Evolutionary conservation across 2,329 filamentous ascomycete genomes (phyloP), one percentile per base, ranked within the genome.

Genomic region (Fusarium veterinarium): DNA sequence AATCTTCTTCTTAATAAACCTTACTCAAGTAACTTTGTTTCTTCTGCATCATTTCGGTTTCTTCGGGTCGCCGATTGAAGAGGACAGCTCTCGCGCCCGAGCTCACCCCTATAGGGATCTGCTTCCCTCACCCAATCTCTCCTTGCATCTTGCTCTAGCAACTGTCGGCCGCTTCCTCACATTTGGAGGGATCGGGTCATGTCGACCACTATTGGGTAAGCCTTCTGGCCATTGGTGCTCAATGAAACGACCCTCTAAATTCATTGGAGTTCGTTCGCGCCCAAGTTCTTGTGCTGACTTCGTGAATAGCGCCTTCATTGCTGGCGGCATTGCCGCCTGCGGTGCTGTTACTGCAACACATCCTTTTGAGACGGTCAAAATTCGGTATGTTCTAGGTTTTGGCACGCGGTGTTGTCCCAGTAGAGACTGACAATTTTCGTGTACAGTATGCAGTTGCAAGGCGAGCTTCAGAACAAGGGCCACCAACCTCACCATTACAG

Each of bases 361-460:
- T 84, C 95, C 95, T 64, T 98, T 98, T 85, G 96, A 99, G 85
- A 98, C 95, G 17, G 95, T 99, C 81, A 99, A 99, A 89, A 98
- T 98, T 81, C 93, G 95, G 92, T 95, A 86, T 80, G 87, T 75
- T 80, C 46, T 30, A 37, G 48, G 35, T 23, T 41, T 28, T 28
- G n/a, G 23, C 44, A 38, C 33, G n/a, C 53, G 16, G 33, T 28
- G 58, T 57, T 23, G 30, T 25, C 45, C 19, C 23, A 38, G 17
- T 23, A 38, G 31, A 56, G 13, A 28, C 67, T 71, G 48, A 74
- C 67, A 23, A 19, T 28, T 38, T 30, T 38, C 33, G 52, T 35
- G 35, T 38, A 33, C 38, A 95, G 94, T 79, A 91, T 99, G 89
- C 96, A 99, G 85, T 84, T 99, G 61, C 96, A 99, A 83, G 96